Evolutionary conservation across 2,329 filamentous ascomycete genomes (phyloP).

Genomic region (Aspergillus brasiliensis): DNA sequence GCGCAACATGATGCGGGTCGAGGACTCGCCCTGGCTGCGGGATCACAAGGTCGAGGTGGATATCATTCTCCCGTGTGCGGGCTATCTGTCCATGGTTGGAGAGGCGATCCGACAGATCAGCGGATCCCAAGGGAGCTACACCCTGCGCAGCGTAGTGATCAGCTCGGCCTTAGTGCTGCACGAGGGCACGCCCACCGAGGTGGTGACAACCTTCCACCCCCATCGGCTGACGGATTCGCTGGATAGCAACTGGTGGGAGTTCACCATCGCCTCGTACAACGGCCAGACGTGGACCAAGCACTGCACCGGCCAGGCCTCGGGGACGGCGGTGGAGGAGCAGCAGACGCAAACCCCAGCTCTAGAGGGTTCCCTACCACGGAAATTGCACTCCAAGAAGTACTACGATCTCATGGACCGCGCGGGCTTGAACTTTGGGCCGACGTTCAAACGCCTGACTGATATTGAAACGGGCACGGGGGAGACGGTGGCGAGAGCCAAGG

Average conservation of each 20-base stretch:
- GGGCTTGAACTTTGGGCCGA: constrained; percentile 20
- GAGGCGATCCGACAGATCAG: constrained; percentile 22
- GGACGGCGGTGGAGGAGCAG: background rate
- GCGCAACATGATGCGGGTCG: constrained; percentile 27
- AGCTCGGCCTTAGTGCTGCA: constrained; percentile 25
- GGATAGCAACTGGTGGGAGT: constrained; percentile 29
- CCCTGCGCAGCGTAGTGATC: constrained; percentile 20
- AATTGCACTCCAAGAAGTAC: constrained; percentile 11
- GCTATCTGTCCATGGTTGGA: constrained; percentile 27
- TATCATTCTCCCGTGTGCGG: constrained; percentile 34
- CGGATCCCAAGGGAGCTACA: constrained; percentile 3
- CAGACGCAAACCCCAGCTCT: background rate
- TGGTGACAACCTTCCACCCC: constrained; percentile 22
- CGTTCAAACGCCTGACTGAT: constrained; percentile 15
- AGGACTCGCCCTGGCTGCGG: constrained; percentile 34
- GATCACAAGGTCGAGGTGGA: constrained; percentile 34
- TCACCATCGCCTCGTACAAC: constrained; percentile 26
- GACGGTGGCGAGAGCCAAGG: background rate
- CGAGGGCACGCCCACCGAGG: constrained; percentile 18
- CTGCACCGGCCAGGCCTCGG: constrained; percentile 21
- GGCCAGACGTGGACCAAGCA: constrained; percentile 27
- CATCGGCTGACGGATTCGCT: constrained; percentile 15
- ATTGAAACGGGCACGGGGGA: constrained; percentile 10
- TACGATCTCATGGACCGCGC: constrained; percentile 12
- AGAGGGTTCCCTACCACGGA: constrained; percentile 13